phyloP scores from a whole-genome alignment of 805 yeast species.

The Pichia scutulata region DNA sequence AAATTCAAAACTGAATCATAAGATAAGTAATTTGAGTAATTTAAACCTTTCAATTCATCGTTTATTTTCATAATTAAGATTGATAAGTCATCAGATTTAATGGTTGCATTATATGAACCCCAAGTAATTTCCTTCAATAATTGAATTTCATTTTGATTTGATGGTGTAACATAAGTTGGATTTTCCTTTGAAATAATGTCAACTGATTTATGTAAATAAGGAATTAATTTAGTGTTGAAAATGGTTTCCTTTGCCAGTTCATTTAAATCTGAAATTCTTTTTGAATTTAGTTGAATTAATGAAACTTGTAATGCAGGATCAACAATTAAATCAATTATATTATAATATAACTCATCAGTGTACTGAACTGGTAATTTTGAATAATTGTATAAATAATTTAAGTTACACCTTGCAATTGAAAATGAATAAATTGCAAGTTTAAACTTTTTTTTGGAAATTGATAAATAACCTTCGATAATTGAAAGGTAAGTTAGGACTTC shows the following conservation, averaged over 20 bases:
- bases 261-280: constrained; percentile 39
- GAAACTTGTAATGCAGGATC: constrained; percentile 55
- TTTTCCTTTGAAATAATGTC: constrained; percentile 31
- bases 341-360: constrained; percentile 39
- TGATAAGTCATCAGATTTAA: constrained; percentile 69
- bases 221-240: constrained; percentile 27
- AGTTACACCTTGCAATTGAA: constrained; percentile 53
- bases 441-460: constrained; percentile 53
- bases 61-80: constrained; percentile 41
- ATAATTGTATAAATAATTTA: constrained; percentile 42
- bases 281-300: constrained; percentile 23
- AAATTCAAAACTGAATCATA: constrained; percentile 51
- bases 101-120: constrained; percentile 49
- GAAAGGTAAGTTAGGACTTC: constrained; percentile 33
- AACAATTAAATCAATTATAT: constrained; percentile 47
- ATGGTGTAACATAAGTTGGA: constrained; percentile 29
- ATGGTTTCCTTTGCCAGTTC: constrained; percentile 36
- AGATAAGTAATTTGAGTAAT: constrained; percentile 33
- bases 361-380: constrained; percentile 16
- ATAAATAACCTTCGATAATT: constrained; percentile 31
- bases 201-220: constrained; percentile 32
- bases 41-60: constrained; percentile 24
- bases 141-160: constrained; percentile 12
- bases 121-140: constrained; percentile 34
- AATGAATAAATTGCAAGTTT: constrained; percentile 39